Percentiles rank a stretch among this genome's conserved stretches.
These are phyloP conservation scores for Neonectria neomacrospora DNA, from an alignment of 2,329 filamentous ascomycete species.

Conservation along the genomic window DNA sequence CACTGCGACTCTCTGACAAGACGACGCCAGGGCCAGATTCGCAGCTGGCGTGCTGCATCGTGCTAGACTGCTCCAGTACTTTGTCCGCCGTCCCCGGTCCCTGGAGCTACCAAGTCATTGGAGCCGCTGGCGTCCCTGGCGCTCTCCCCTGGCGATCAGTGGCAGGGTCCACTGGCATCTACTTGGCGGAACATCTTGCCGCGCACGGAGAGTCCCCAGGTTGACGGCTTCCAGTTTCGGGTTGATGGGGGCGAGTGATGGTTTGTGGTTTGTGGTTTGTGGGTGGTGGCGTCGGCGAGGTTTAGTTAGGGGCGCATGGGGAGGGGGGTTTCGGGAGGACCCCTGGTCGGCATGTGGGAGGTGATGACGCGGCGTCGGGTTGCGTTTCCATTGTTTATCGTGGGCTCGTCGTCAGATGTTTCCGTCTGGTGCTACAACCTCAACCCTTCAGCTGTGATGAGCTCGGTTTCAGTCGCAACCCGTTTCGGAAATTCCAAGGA, in stretches of 20 bases:
- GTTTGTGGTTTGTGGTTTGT: slow-evolving; percentile 19
- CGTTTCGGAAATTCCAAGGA: slow-evolving; percentile 40
- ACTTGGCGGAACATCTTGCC: slow-evolving; percentile 41
- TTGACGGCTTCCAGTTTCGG: slow-evolving; percentile 37
- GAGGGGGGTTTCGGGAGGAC: slow-evolving; percentile 2
- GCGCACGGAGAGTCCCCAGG: slow-evolving; percentile 16
- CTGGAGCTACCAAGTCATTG: not conserved
- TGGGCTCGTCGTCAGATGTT: slow-evolving; percentile 34
- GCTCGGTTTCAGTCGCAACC: slow-evolving; percentile 38
- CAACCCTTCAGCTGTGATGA: slow-evolving; percentile 21
- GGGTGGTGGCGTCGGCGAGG: slow-evolving; percentile 12
- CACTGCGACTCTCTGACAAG: slow-evolving; percentile 34
- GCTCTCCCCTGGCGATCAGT: slow-evolving; percentile 37
- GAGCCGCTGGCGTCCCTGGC: not conserved
- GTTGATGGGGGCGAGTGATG: slow-evolving; percentile 25
- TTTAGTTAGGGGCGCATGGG: slow-evolving; percentile 2
- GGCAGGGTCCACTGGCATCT: slow-evolving; percentile 30
- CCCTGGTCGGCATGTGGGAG: slow-evolving; percentile 20
- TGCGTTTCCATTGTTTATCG: slow-evolving; percentile 28
- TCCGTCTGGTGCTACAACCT: slow-evolving; percentile 28
- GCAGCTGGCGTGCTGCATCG: slow-evolving; percentile 12
- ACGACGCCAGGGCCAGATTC: slow-evolving; percentile 22
- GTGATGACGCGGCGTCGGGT: slow-evolving; percentile 39
- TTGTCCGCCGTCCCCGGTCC: slow-evolving; percentile 17
- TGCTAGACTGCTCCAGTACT: slow-evolving; percentile 10